phyloP scores from a whole-genome alignment of 192 early-diverging fungal species.

The Fimicolochytrium jonesii region DNA sequence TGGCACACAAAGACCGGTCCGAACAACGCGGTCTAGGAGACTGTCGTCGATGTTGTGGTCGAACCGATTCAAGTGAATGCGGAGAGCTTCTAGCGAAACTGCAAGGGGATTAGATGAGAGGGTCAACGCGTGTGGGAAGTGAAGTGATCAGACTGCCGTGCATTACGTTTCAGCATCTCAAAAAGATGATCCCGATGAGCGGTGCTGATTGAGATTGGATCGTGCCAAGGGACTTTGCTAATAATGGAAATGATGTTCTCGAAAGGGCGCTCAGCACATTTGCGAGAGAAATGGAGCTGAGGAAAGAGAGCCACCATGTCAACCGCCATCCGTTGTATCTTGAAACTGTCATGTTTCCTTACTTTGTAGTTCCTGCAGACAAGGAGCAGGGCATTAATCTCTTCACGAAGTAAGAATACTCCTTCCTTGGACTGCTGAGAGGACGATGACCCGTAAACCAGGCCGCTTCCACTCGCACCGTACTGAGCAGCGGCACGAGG shows the following conservation, averaged over 20 bases:
- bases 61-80: conserved; percentile 52
- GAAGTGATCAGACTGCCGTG: background rate
- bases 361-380: conserved; percentile 75
- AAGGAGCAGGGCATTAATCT: conserved; percentile 66
- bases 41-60: conserved; percentile 55
- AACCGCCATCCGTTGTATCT: no score
- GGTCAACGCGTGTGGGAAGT: background rate
- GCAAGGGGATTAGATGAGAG: background rate
- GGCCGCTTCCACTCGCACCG: background rate
- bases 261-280: conserved; percentile 71
- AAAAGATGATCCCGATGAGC: conserved; percentile 73
- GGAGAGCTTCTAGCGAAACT: conserved; percentile 65
- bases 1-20: conserved; percentile 63
- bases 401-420: conserved; percentile 55
- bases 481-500: no score
- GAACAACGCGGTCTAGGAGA: conserved; percentile 50
- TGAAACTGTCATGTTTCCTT: background rate
- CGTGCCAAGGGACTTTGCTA: conserved; percentile 72
- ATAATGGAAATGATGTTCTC: conserved; percentile 72
- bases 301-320: background rate
- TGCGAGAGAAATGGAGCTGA: conserved; percentile 69
- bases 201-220: conserved; percentile 50
- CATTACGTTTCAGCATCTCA: conserved; percentile 55
- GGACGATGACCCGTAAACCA: background rate
- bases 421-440: background rate